These are phyloP conservation scores for Parascedosporium putredinis DNA, from an alignment of 2,329 filamentous ascomycete species.

Conservation along the genomic window DNA sequence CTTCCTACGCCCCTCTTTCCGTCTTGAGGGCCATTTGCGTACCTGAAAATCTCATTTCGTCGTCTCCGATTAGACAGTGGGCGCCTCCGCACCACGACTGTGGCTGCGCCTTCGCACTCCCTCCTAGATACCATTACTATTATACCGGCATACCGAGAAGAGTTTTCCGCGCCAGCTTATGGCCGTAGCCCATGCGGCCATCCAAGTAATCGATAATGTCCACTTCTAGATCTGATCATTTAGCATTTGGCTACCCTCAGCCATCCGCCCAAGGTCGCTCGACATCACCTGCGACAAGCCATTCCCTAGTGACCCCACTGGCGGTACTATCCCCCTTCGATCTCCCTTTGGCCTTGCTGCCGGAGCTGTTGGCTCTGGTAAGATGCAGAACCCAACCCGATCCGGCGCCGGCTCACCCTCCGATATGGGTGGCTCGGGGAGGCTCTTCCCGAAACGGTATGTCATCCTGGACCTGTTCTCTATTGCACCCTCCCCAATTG, in stretches of 20 bases:
- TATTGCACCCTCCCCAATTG: not conserved
- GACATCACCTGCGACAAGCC: slow-evolving; percentile 68
- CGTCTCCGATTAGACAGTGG: not conserved
- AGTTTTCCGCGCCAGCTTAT: not conserved
- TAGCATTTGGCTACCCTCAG: slow-evolving; percentile 73
- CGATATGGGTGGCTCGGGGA: slow-evolving; percentile 60
- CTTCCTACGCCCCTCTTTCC: not conserved
- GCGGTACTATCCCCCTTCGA: slow-evolving; percentile 46
- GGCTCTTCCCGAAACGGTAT: slow-evolving; percentile 89
- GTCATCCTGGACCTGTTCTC: slow-evolving; percentile 22
- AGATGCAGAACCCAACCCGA: slow-evolving; percentile 52
- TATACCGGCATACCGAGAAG: not conserved
- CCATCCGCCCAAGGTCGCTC: slow-evolving; percentile 60
- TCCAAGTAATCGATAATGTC: slow-evolving; percentile 85
- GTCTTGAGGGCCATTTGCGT: not conserved
- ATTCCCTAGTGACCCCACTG: slow-evolving; percentile 69
- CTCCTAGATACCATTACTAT: not conserved
- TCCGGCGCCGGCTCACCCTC: slow-evolving; percentile 93
- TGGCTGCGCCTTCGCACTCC: not conserved
- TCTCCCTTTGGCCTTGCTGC: slow-evolving; percentile 63
- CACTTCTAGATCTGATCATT: slow-evolving; percentile 74
- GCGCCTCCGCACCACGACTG: not conserved
- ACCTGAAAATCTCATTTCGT: not conserved
- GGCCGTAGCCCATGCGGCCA: slow-evolving; percentile 29
- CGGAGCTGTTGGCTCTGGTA: slow-evolving; percentile 46